phyloP scores from a whole-genome alignment of 2,329 filamentous ascomycete genomes.

The Teratosphaeriaceae sp. region DNA sequence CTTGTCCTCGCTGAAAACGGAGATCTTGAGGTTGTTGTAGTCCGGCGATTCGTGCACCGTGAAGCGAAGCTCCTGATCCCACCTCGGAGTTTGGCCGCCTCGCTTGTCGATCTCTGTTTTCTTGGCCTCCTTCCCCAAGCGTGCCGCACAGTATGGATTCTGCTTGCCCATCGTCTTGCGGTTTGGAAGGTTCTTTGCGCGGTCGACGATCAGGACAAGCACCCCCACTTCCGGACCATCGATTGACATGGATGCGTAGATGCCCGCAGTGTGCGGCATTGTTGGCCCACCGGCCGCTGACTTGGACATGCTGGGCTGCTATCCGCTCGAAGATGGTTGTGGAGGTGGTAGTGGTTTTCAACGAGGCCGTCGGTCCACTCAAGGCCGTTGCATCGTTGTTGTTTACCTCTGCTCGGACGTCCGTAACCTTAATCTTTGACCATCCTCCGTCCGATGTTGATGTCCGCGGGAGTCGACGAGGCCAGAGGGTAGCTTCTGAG shows the following conservation, averaged over 20 bases:
- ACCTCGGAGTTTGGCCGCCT: slow-evolving; percentile 91
- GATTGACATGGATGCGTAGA: slow-evolving; percentile 88
- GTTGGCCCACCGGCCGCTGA: slow-evolving; percentile 29
- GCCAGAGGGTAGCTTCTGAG: too few relatives aligned
- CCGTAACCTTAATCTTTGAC: too few relatives aligned
- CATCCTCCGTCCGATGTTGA: too few relatives aligned
- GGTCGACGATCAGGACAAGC: slow-evolving; percentile 83
- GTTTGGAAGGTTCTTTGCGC: slow-evolving; percentile 95
- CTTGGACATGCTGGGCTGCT: slow-evolving; percentile 1
- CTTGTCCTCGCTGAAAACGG: slow-evolving; percentile 97
- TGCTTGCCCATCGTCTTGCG: slow-evolving; percentile 97
- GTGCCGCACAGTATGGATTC: slow-evolving; percentile 91
- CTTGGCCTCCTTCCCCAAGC: slow-evolving; percentile 92
- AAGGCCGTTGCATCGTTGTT: background rate
- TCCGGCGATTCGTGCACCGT: slow-evolving; percentile 93
- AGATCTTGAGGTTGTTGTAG: slow-evolving; percentile 92
- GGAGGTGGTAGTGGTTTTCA: background rate
- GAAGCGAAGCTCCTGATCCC: slow-evolving; percentile 97
- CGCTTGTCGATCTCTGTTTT: slow-evolving; percentile 92
- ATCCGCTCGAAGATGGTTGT: background rate
- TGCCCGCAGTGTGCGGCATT: slow-evolving; percentile 69
- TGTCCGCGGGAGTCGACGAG: too few relatives aligned
- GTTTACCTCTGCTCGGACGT: slow-evolving; percentile 1
- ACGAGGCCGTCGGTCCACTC: background rate
- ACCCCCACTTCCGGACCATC: slow-evolving; percentile 93